Evolutionary conservation across 2,329 filamentous ascomycete species (phyloP), one percentile per base, ranked within the genome.

Genomic region (Cytospora mali): DNA sequence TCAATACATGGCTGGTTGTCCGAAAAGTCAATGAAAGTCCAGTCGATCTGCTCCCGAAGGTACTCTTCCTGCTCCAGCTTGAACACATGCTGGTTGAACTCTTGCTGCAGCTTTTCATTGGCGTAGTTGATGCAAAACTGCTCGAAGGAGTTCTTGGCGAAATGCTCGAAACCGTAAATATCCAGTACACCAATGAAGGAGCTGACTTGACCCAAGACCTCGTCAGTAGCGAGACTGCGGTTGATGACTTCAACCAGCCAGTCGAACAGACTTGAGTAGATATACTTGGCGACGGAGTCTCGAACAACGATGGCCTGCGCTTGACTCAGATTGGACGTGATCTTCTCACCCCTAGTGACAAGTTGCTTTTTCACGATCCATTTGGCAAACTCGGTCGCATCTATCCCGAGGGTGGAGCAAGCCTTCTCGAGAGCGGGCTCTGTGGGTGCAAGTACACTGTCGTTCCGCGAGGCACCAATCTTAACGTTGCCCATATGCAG

Each of bases 71-170:
- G 95, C 76, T 99, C 95, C 25, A 99, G 85, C 77, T 98, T 97
- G 85, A 99, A 99, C 39, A 99, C 95, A 73, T 99, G 95, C 75
- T 96, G 92, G 78, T 99, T 99, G 82, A 99, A 99, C 75, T 98
- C 94, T 75, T 99, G 95, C 75, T 99, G 95, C 60, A 99, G 81
- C 79, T 99, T 99, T 78, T 99, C 95, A 77, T 99, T 99, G 77
- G 95, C 95, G 73, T 99, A 99, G 78, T 99, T 99, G 85, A 99
- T 99, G 79, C 95, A 99, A 78, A 99, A 99, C 76, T 99, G 95
- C 76, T 99, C 95, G 71, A 99, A 99, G 0, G 95, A 99, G 80
- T 99, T 99, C 82, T 97, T 98, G 66, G 95, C 94, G 73, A 99
- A 99, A 78, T 98, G 95, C 76, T 99, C 95, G 73, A 99, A 99